Base-by-base conservation (phyloP, 2,329 filamentous ascomycete genomes). In the Chrysoporthe puriensis region DNA sequence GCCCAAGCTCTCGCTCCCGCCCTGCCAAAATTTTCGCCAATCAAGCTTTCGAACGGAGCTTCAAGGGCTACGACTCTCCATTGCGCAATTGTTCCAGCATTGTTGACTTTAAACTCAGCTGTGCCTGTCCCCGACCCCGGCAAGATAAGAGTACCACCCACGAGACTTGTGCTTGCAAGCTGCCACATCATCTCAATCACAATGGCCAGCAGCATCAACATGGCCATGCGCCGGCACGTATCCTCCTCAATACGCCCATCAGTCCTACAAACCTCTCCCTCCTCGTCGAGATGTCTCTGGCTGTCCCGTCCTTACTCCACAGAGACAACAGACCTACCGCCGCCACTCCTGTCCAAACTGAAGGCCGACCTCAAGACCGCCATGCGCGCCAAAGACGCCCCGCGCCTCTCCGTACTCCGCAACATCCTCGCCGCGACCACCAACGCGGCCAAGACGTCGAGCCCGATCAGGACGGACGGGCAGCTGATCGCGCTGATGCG, bases 371-470 rank as follows among this genome's bases (percentile, higher is more conserved):
- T 91, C 70, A 91, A 91, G 79, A 78, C 82, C 11, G 88, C 89
- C 61, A 90, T 91, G 88, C 84, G 85, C 68, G 83, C 83, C 72
- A 91, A 90, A 77, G 88, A 91, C 75, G 79, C 83, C 36, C 81
- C 86, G 36, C 88, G 90, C 2, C 86, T 94, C 36, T 81, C 85
- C 50, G 91, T 92, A 48, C 84, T 95, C 61, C 90, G 92, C 72
- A 78, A 84, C 52, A 80, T 94, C 70, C 84, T 94, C 71, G 84
- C 90, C 43, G 86, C 90, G 70, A 88, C 91, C 70, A 88, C 90
- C 73, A 94, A 94, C 78, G 89, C 90, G 44, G 90, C 88, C 76
- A 94, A 94, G 79, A 93, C 91, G 16, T 75, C 81, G 50, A 61
- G 62, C 18, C 91, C 92, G n/a, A 87, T 94, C 74, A 82, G 81